Conservation (phyloP, 768 basidiomycete species). For the Serendipita vermifera region DNA sequence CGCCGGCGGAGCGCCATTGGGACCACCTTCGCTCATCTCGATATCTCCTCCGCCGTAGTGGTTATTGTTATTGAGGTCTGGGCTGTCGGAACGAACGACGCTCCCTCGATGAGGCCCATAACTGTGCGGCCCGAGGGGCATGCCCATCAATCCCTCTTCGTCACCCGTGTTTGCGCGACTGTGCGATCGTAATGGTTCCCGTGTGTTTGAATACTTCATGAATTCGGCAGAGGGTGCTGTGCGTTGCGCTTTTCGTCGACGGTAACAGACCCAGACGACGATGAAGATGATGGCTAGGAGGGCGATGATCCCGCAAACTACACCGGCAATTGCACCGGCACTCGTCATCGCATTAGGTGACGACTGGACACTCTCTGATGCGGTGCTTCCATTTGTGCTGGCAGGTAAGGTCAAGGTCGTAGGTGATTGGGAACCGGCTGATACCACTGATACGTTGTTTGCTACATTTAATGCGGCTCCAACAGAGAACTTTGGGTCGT, state of each 20-base stretch:
- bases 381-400: too few species aligned
- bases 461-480: too few species aligned
- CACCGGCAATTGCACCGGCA: not conserved
- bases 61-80: too few species aligned
- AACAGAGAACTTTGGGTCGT: too few species aligned
- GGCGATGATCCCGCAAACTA: not conserved
- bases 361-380: too few species aligned
- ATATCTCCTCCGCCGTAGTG: too few species aligned
- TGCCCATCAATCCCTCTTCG: not conserved
- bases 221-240: not conserved
- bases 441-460: too few species aligned
- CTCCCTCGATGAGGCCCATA: not conserved
- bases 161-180: not conserved
- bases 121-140: not conserved
- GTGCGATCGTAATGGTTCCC: not conserved
- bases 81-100: not conserved
- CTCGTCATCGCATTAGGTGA: not conserved
- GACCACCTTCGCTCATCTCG: too few species aligned
- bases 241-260: not conserved
- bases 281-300: not conserved
- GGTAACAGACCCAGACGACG: not conserved
- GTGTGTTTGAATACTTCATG: constrained; percentile 2
- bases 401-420: too few species aligned
- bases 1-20: not conserved
- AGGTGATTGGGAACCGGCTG: too few species aligned